These are phyloP conservation scores for Cadophora sp. DNA, from an alignment of 2,329 filamentous ascomycete genomes.

Conservation along the genomic window DNA sequence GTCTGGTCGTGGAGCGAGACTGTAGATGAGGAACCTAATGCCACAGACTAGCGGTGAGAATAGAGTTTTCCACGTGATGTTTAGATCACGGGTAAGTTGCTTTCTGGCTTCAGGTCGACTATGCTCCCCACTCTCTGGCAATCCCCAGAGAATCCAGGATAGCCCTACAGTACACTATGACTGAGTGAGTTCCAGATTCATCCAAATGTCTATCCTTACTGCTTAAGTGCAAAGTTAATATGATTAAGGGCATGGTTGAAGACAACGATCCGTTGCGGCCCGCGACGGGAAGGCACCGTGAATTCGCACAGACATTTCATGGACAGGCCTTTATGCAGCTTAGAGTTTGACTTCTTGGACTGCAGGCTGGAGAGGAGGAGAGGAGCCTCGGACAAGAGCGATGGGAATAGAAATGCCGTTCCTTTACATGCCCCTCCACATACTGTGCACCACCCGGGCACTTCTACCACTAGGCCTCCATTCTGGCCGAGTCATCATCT, in stretches of 20 bases:
- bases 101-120: background rate
- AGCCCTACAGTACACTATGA: too few relatives aligned
- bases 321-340: slow-evolving; percentile 6
- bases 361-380: too few relatives aligned
- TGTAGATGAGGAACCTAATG: background rate
- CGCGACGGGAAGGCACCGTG: slow-evolving; percentile 14
- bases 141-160: background rate
- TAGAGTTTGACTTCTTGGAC: background rate
- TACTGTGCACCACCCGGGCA: too few relatives aligned
- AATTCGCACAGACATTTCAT: slow-evolving; percentile 16
- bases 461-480: background rate
- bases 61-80: background rate
- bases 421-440: background rate
- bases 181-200: background rate
- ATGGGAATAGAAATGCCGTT: background rate
- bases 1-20: background rate
- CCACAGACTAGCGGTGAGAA: slow-evolving; percentile 14
- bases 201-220: slow-evolving; percentile 11
- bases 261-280: background rate
- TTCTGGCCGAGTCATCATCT: background rate
- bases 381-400: background rate
- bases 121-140: background rate
- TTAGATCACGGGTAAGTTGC: background rate
- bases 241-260: background rate
- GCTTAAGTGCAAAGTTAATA: slow-evolving; percentile 12